These are phyloP conservation scores for Fusarium praegraminearum DNA, from an alignment of 2,329 filamentous ascomycete species.

Conservation along the genomic window DNA sequence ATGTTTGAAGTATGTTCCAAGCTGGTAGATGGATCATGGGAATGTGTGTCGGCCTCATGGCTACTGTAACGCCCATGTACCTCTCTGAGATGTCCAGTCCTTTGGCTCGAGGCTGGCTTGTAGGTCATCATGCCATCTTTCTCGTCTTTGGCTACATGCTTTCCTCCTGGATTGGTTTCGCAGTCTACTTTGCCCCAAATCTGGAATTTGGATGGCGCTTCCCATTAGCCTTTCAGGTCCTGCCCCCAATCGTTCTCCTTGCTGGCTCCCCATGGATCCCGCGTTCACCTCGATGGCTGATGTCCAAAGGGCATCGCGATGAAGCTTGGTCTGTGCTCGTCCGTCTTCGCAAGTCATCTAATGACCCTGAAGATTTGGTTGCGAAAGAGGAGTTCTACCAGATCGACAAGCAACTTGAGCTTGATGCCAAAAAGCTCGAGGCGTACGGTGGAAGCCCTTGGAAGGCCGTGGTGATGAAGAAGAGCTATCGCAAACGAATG, in stretches of 20 bases:
- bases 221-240: slow-evolving; percentile 56
- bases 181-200: slow-evolving; percentile 49
- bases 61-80: slow-evolving; percentile 53
- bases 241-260: slow-evolving; percentile 54
- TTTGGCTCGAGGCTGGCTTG: slow-evolving; percentile 60
- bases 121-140: slow-evolving; percentile 62
- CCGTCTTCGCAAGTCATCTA: slow-evolving; percentile 47
- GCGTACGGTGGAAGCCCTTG: slow-evolving; percentile 56
- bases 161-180: slow-evolving; percentile 56
- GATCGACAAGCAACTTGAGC: slow-evolving; percentile 58
- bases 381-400: slow-evolving; percentile 62
- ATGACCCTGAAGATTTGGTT: slow-evolving; percentile 54
- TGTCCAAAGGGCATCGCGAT: slow-evolving; percentile 58
- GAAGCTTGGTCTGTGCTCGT: slow-evolving; percentile 59
- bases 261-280: slow-evolving; percentile 54
- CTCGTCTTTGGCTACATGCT: slow-evolving; percentile 61
- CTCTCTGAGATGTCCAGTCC: slow-evolving; percentile 52
- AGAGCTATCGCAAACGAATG: slow-evolving; percentile 63
- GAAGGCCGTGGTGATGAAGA: slow-evolving; percentile 60
- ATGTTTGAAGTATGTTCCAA: slow-evolving; percentile 50
- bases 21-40: slow-evolving; percentile 60
- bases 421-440: slow-evolving; percentile 57
- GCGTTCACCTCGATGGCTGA: slow-evolving; percentile 62
- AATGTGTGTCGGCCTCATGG: slow-evolving; percentile 56
- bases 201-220: slow-evolving; percentile 57